Percentiles rank a stretch among this genome's conserved stretches.
phyloP scores from a whole-genome alignment of 2,329 filamentous ascomycete genomes.

The Neonectria neomacrospora region DNA sequence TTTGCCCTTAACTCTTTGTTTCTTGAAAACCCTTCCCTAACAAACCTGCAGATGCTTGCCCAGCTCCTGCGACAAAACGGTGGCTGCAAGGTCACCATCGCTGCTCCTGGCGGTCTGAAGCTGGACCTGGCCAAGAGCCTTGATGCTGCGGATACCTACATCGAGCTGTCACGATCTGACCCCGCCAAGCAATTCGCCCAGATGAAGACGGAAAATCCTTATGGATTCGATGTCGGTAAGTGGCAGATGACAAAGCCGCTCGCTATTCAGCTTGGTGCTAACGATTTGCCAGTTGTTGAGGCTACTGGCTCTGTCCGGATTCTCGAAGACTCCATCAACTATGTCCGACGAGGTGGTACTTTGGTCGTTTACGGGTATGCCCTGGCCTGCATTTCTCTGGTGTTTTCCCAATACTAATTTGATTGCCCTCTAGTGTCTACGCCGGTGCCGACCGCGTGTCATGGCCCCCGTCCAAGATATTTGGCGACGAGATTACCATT shows the following conservation, averaged over 20 bases:
- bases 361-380: conserved; percentile 71
- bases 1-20: background rate
- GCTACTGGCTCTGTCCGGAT: conserved; percentile 76
- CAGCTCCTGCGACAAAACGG: conserved; percentile 74
- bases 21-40: conserved; percentile 6
- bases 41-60: conserved; percentile 58
- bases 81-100: conserved; percentile 75
- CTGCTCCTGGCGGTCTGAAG: conserved; percentile 75
- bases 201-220: conserved; percentile 72
- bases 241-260: conserved; percentile 10
- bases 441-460: conserved; percentile 69
- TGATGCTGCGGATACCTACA: conserved; percentile 64
- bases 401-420: conserved; percentile 14
- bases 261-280: conserved; percentile 29
- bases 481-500: conserved; percentile 75
- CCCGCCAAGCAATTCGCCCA: conserved; percentile 69
- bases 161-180: conserved; percentile 65
- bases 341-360: conserved; percentile 76
- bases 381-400: too few species aligned
- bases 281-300: conserved; percentile 64
- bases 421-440: conserved; percentile 64
- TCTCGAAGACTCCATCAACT: conserved; percentile 76
- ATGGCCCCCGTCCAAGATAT: conserved; percentile 79
- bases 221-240: conserved; percentile 76
- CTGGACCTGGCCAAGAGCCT: conserved; percentile 73